phyloP scores from a whole-genome alignment of 352 stramenopile genomes.

The Ophiocytium majus region DNA sequence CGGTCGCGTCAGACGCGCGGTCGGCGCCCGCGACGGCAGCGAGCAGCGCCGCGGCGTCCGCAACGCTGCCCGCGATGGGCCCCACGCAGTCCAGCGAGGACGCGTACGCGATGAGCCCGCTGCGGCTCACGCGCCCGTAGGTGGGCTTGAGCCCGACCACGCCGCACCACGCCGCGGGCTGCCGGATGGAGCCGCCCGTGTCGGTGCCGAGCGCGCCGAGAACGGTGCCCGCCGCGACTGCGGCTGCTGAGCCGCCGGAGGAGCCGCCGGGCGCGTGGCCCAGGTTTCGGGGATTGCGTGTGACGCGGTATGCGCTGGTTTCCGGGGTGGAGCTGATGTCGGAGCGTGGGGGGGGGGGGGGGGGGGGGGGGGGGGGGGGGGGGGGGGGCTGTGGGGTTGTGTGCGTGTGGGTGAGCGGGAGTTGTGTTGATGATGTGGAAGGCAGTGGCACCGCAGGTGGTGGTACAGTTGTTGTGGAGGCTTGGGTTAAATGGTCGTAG shows the following conservation, averaged over 20 bases:
- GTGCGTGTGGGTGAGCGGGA: too few species aligned
- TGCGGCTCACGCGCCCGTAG: slow-evolving; percentile 72
- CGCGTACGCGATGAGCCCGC: slow-evolving; percentile 58
- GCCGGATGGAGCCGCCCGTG: slow-evolving; percentile 92
- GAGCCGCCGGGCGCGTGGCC: slow-evolving; percentile 49
- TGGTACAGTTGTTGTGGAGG: too few species aligned
- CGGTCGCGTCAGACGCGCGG: slow-evolving; percentile 37
- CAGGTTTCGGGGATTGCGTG: slow-evolving; percentile 56
- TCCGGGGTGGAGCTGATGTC: slow-evolving; percentile 68
- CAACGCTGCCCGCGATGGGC: slow-evolving; percentile 45
- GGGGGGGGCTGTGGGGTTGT: too few species aligned
- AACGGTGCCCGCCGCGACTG: slow-evolving; percentile 83
- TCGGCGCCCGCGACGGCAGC: slow-evolving; percentile 39
- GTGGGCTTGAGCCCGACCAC: slow-evolving; percentile 94
- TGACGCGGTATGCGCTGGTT: slow-evolving; percentile 54
- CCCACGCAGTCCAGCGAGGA: slow-evolving; percentile 55
- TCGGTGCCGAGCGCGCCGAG: slow-evolving; percentile 90
- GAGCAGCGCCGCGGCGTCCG: slow-evolving; percentile 44
- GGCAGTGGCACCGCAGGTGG: too few species aligned
- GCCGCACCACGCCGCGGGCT: slow-evolving; percentile 91
- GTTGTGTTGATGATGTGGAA: too few species aligned
- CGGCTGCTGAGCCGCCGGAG: slow-evolving; percentile 79
- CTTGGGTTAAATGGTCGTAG: too few species aligned
- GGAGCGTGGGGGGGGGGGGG: not conserved
- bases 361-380: too few species aligned